Percentiles rank a stretch among this genome's conserved stretches.
Evolutionary conservation across 2,329 filamentous ascomycete species (phyloP).

Genomic region (Hypoxylon sp.): DNA sequence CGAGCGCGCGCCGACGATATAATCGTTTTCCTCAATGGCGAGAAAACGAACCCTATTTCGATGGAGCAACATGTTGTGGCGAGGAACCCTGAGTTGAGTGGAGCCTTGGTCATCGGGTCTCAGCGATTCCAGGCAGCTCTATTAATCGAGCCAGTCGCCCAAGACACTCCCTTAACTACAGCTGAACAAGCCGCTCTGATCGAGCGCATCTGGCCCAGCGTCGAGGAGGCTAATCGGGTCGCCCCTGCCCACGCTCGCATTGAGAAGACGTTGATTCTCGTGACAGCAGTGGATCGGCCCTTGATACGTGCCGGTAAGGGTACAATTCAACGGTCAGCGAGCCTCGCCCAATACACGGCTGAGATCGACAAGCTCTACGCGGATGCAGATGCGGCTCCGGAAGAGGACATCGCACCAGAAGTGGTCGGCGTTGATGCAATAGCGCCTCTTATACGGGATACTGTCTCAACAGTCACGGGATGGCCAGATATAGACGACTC

Average conservation of each 20-base stretch:
- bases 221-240: conserved; percentile 42
- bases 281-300: conserved; percentile 24
- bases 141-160: conserved; percentile 41
- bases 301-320: conserved; percentile 47
- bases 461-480: conserved; percentile 19
- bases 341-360: conserved; percentile 38
- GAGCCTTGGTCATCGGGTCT: conserved; percentile 42
- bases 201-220: conserved; percentile 45
- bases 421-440: conserved; percentile 6
- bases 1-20: conserved; percentile 51
- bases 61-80: conserved; percentile 49
- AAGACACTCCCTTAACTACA: conserved; percentile 7
- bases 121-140: conserved; percentile 46
- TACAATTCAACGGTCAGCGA: conserved; percentile 41
- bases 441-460: conserved; percentile 17
- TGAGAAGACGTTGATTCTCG: conserved; percentile 45
- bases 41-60: conserved; percentile 50
- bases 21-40: conserved; percentile 52
- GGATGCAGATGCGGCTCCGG: conserved; percentile 23
- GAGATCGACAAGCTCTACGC: conserved; percentile 47
- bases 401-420: conserved; percentile 23
- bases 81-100: conserved; percentile 35
- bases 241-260: conserved; percentile 45
- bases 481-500: conserved; percentile 22
- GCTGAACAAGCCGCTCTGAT: conserved; percentile 44